Conservation (phyloP, 352 stramenopile genomes). For the Pythium chondricola region DNA sequence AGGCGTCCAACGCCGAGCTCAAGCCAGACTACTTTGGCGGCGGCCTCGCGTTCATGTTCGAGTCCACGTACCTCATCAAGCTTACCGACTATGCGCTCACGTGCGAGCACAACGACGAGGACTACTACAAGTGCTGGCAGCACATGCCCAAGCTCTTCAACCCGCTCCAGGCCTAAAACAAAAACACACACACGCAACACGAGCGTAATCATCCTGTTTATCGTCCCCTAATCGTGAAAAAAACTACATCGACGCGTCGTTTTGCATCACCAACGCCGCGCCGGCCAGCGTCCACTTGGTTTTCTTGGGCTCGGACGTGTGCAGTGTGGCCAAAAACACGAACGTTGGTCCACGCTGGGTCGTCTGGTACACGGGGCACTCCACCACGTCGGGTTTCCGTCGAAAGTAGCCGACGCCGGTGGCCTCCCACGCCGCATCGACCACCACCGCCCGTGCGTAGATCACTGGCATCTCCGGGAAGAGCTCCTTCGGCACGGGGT, state of each 20-base stretch:
- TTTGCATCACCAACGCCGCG: slow-evolving; percentile 91
- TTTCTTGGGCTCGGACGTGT: slow-evolving; percentile 66
- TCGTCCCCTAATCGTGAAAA: slow-evolving; percentile 29
- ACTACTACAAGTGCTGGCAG: slow-evolving; percentile 94
- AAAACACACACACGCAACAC: too few relatives aligned
- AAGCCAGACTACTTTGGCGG: slow-evolving; percentile 88
- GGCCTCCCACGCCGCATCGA: slow-evolving; percentile 91
- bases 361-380: slow-evolving; percentile 96
- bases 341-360: slow-evolving; percentile 94
- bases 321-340: slow-evolving; percentile 94
- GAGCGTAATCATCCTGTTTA: slow-evolving; percentile 85
- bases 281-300: slow-evolving; percentile 93
- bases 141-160: slow-evolving; percentile 87
- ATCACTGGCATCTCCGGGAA: slow-evolving; percentile 84
- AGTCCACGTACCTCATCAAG: slow-evolving; percentile 90
- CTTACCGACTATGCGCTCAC: slow-evolving; percentile 85
- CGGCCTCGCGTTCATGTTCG: slow-evolving; percentile 97
- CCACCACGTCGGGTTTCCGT: slow-evolving; percentile 82
- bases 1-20: slow-evolving; percentile 76
- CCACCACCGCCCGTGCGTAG: slow-evolving; percentile 91
- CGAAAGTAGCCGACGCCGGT: slow-evolving; percentile 93
- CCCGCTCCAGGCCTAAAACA: slow-evolving; percentile 24
- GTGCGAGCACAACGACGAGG: slow-evolving; percentile 81
- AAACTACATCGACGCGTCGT: slow-evolving; percentile 35
- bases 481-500: slow-evolving; percentile 92